Percentiles rank a stretch among this genome's conserved stretches.
phyloP scores from a whole-genome alignment of 345 rosid genomes.

The Camelina hispida region DNA sequence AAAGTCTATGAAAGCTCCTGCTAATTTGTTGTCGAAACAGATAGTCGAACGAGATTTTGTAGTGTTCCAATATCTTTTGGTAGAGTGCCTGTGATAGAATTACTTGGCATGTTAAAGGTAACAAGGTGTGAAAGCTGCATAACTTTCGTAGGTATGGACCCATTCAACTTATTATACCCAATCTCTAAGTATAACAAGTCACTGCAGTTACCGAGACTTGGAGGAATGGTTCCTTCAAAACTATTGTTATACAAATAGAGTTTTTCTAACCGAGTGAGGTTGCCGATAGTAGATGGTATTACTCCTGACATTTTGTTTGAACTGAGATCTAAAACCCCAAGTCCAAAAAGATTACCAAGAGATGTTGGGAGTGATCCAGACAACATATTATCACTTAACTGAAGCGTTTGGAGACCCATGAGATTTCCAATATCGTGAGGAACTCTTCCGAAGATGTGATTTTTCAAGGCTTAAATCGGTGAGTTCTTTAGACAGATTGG shows the following conservation, averaged over 20 bases:
- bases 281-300: neutral
- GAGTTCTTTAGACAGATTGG: neutral
- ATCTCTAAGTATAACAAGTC: rapidly evolving
- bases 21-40: neutral
- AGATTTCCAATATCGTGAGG: neutral
- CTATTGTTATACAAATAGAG: neutral
- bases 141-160: neutral
- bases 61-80: neutral
- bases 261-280: neutral
- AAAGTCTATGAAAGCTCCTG: neutral
- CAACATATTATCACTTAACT: rapidly evolving
- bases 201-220: neutral
- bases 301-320: neutral
- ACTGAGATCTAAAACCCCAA: neutral
- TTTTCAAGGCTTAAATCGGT: rapidly evolving
- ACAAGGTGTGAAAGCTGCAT: neutral
- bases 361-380: neutral
- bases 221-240: neutral
- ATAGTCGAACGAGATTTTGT: neutral
- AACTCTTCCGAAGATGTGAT: neutral
- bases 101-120: neutral
- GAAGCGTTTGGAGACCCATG: neutral
- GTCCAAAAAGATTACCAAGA: neutral
- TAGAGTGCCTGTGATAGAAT: neutral
- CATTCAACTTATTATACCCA: neutral